Conservation (phyloP, 345 rosid species). For the Carallia brachiata region DNA sequence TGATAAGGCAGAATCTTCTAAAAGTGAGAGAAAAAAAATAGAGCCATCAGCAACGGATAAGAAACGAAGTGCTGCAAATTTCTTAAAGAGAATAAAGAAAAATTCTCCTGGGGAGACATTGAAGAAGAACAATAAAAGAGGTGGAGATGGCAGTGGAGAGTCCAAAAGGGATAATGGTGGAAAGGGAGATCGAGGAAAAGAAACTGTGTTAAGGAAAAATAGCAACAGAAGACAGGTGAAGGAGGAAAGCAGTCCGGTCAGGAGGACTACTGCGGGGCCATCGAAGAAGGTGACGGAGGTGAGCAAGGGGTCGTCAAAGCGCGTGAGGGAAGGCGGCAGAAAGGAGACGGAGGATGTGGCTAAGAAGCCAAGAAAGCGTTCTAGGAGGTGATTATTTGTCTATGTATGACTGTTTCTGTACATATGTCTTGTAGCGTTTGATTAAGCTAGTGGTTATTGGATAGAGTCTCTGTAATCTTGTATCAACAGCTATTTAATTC, state of each 20-base stretch:
- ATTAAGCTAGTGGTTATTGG: not conserved
- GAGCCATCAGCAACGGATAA: conserved; percentile 39
- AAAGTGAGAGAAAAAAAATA: conserved; percentile 29
- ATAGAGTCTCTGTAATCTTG: conserved; percentile 1
- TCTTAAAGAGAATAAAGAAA: conserved; percentile 63
- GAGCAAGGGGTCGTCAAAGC: conserved; percentile 41
- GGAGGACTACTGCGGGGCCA: conserved; percentile 46
- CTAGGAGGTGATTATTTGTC: conserved; percentile 29
- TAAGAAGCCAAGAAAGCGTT: conserved; percentile 48
- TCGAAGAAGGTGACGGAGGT: conserved; percentile 39
- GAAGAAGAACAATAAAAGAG: conserved; percentile 30
- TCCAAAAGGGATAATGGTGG: conserved; percentile 29
- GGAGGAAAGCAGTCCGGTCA: conserved; percentile 39
- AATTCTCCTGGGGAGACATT: conserved; percentile 40
- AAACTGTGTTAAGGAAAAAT: conserved; percentile 36
- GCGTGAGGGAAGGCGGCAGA: conserved; percentile 40
- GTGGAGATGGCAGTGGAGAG: conserved; percentile 17
- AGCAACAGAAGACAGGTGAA: conserved; percentile 28
- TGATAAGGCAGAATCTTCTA: conserved; percentile 15
- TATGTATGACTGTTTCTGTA: not conserved
- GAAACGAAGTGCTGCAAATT: conserved; percentile 65
- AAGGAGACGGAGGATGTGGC: conserved; percentile 28
- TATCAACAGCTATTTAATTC: not conserved
- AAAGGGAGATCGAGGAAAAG: conserved; percentile 42
- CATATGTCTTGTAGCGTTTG: not conserved